These are phyloP conservation scores for Tetracentron sinense DNA, from an alignment of 164 flowering plant genomes.

Conservation along the genomic window DNA sequence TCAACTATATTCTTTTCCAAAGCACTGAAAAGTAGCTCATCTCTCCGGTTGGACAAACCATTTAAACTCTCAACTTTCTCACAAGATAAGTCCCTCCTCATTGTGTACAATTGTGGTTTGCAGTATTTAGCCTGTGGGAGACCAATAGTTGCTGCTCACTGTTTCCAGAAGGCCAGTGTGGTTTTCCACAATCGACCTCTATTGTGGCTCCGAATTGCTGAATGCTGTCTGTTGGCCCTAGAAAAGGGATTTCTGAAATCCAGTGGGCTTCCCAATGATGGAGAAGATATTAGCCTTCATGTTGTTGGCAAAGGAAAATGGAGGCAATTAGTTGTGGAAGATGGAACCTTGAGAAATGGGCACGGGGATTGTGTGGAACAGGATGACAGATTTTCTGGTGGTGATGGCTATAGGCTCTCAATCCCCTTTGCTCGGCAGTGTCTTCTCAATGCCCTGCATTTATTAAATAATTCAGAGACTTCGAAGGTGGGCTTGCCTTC, in stretches of 20 bases:
- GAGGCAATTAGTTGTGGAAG: conserved; percentile 46
- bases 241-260: conserved; percentile 45
- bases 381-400: conserved; percentile 22
- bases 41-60: conserved; percentile 48
- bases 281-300: conserved; percentile 33
- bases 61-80: conserved; percentile 39
- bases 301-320: conserved; percentile 67
- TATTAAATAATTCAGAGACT: conserved; percentile 30
- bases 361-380: conserved; percentile 17
- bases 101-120: conserved; percentile 57
- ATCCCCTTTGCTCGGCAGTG: conserved; percentile 49
- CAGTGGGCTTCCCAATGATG: conserved; percentile 12
- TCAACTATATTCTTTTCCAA: conserved; percentile 47
- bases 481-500: conserved; percentile 19
- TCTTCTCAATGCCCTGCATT: conserved; percentile 54
- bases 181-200: conserved; percentile 54
- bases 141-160: conserved; percentile 57
- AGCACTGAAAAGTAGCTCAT: conserved; percentile 41
- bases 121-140: conserved; percentile 61
- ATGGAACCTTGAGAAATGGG: conserved; percentile 27
- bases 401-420: conserved; percentile 41
- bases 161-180: conserved; percentile 51
- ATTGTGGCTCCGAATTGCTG: conserved; percentile 66
- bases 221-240: conserved; percentile 59
- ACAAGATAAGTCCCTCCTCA: conserved; percentile 52